A percentile compares a stretch with the other conserved stretches of the same genome.
phyloP scores from a whole-genome alignment of 768 basidiomycete genomes.

The Russula olivacea region DNA sequence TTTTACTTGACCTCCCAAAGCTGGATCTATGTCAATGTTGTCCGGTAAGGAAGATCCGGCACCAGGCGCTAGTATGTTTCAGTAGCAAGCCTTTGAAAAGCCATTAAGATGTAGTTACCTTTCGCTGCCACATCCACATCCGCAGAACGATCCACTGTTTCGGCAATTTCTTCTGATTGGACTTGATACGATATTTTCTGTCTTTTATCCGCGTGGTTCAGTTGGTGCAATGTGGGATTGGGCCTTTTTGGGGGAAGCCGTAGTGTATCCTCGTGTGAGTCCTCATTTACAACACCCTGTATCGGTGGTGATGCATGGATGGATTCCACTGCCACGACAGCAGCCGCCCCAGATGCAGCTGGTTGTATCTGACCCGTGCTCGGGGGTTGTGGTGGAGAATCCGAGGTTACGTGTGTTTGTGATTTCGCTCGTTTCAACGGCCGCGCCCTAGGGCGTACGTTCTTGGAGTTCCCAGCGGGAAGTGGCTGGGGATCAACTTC shows the following conservation, averaged over 20 bases:
- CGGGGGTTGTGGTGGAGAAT: neutral
- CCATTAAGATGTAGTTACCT: neutral
- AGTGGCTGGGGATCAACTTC: neutral
- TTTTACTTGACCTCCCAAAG: neutral
- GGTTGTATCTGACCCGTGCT: neutral
- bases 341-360: neutral
- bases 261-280: neutral
- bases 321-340: neutral
- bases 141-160: neutral
- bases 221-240: neutral
- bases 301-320: neutral
- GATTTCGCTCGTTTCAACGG: conserved; percentile 1
- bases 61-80: neutral
- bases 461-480: neutral
- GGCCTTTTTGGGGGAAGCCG: conserved; percentile 1
- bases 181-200: neutral
- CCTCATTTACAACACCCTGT: neutral
- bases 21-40: neutral
- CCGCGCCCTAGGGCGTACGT: conserved; percentile 10
- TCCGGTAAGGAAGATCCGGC: neutral
- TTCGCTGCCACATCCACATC: neutral
- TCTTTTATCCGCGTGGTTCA: conserved; percentile 1
- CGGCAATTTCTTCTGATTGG: neutral
- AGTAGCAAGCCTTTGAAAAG: neutral
- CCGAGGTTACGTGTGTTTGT: neutral